Conservation (phyloP, 108 stramenopile species). For the Nitzschia putrida region DNA sequence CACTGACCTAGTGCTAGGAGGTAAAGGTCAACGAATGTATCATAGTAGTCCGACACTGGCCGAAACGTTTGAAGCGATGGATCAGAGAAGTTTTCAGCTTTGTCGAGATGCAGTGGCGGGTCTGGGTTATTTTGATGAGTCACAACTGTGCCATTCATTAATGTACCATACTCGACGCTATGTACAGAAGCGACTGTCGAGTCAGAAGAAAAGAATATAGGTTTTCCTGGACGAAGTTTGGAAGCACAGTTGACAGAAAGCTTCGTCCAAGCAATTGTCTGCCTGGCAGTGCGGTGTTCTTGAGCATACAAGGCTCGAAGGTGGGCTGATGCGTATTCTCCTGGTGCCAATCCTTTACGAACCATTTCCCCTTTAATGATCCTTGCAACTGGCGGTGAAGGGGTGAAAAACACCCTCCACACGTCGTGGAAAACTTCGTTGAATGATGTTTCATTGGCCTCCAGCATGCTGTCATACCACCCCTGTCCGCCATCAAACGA, state of each 20-base stretch:
- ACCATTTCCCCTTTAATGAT: slow-evolving; percentile 27
- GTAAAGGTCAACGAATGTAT: slow-evolving; percentile 56
- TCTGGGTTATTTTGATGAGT: slow-evolving; percentile 15
- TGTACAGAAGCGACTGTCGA: slow-evolving; percentile 6
- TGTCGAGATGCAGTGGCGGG: slow-evolving; percentile 34
- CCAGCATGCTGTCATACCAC: slow-evolving; percentile 2
- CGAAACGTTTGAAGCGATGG: neutral
- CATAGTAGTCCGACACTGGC: slow-evolving; percentile 31
- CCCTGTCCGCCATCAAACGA: slow-evolving; percentile 22
- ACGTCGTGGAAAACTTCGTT: slow-evolving; percentile 41
- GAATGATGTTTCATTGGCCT: slow-evolving; percentile 22
- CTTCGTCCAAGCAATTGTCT: slow-evolving; percentile 8
- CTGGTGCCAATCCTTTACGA: slow-evolving; percentile 30
- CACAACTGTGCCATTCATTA: slow-evolving; percentile 13
- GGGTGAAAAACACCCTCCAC: slow-evolving; percentile 48
- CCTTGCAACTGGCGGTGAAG: slow-evolving; percentile 37
- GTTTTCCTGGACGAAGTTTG: slow-evolving; percentile 29
- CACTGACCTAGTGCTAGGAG: slow-evolving; percentile 45
- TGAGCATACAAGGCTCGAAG: slow-evolving; percentile 43
- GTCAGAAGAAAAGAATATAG: slow-evolving; percentile 43
- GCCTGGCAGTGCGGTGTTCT: neutral
- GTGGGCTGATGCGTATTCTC: slow-evolving; percentile 48
- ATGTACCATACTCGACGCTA: slow-evolving; percentile 4
- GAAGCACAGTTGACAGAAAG: slow-evolving; percentile 45
- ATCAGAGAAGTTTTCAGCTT: slow-evolving; percentile 20